Evolutionary conservation across 176 grass and related monocot genomes (phyloP).

Genomic region (Musa acuminata): DNA sequence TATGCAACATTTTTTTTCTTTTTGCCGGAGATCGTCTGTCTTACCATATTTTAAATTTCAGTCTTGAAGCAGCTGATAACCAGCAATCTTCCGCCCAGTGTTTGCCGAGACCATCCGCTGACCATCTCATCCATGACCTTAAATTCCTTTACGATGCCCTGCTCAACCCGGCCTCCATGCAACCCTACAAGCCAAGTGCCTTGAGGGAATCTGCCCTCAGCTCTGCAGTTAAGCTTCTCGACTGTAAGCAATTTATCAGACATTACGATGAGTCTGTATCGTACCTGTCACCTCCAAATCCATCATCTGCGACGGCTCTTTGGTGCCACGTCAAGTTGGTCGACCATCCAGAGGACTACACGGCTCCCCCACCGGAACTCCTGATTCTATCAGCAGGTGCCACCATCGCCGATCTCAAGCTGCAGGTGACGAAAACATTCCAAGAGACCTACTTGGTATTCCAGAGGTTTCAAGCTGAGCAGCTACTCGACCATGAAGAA

Average conservation of each 20-base stretch:
- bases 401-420: slow-evolving; percentile 72
- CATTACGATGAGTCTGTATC: slow-evolving; percentile 51
- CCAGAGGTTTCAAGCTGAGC: slow-evolving; percentile 77
- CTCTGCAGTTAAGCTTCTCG: slow-evolving; percentile 66
- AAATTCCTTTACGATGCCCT: slow-evolving; percentile 67
- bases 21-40: too few species aligned
- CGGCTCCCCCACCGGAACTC: slow-evolving; percentile 59
- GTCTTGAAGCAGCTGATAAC: slow-evolving; percentile 43
- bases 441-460: slow-evolving; percentile 89
- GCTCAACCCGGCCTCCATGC: slow-evolving; percentile 63
- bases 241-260: slow-evolving; percentile 93
- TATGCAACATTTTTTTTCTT: too few species aligned
- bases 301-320: slow-evolving; percentile 43
- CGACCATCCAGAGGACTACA: slow-evolving; percentile 78
- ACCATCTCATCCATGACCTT: slow-evolving; percentile 56
- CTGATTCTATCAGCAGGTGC: slow-evolving; percentile 48
- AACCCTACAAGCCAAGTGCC: slow-evolving; percentile 46
- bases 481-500: slow-evolving; percentile 47
- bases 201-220: slow-evolving; percentile 30
- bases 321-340: slow-evolving; percentile 67
- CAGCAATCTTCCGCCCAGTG: slow-evolving; percentile 1
- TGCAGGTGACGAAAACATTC: slow-evolving; percentile 53
- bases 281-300: slow-evolving; percentile 28
- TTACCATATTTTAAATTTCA: slow-evolving; percentile 16
- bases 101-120: slow-evolving; percentile 37